Conservation (phyloP, 371 early-diverging fungal genomes). For the Catenaria anguillulae region DNA sequence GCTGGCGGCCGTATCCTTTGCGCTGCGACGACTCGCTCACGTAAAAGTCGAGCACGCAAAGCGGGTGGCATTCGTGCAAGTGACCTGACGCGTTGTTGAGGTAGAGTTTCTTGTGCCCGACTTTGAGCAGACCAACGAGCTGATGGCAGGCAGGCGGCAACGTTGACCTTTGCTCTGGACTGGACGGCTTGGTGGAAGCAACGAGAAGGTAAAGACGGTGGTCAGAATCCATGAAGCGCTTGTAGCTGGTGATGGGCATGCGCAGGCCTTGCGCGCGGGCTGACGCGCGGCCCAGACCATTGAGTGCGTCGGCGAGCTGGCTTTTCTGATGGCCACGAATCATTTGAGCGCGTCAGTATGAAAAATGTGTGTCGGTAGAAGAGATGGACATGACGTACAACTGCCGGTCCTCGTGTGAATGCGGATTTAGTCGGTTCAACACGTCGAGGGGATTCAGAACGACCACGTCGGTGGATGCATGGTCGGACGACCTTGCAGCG, state of each 20-base stretch:
- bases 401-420: too few species aligned
- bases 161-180: background rate
- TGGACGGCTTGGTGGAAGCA: background rate
- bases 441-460: too few species aligned
- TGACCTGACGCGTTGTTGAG: conserved; percentile 19
- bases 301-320: too few species aligned
- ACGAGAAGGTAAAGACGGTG: background rate
- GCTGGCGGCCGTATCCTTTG: conserved; percentile 19
- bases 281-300: too few species aligned
- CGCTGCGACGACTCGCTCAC: conserved; percentile 20
- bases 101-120: conserved; percentile 23
- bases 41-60: conserved; percentile 31
- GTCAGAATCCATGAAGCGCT: background rate
- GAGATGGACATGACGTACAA: too few species aligned
- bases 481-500: too few species aligned
- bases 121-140: conserved; percentile 22
- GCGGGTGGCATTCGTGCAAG: conserved; percentile 19
- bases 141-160: background rate
- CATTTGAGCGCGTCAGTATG: too few species aligned
- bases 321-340: too few species aligned
- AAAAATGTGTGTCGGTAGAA: too few species aligned
- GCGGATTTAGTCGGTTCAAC: too few species aligned
- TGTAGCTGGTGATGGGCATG: background rate
- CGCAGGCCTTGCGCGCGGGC: background rate
- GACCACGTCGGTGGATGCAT: too few species aligned